phyloP scores from a whole-genome alignment of 83 land plant species.

The Diphasiastrum complanatum region DNA sequence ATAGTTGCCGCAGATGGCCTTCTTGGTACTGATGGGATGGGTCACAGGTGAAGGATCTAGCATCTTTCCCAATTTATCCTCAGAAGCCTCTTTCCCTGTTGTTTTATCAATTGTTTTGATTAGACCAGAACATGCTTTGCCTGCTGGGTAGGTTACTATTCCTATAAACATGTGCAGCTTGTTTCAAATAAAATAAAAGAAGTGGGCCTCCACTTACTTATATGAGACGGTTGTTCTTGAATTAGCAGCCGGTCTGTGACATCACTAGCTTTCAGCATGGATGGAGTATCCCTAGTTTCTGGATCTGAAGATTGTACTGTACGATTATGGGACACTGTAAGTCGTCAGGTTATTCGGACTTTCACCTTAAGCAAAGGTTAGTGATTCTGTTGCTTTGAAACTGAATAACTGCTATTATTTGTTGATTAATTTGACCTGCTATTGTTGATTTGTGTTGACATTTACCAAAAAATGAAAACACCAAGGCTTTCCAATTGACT shows the following conservation, averaged over 20 bases:
- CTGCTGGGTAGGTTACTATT: too few species aligned
- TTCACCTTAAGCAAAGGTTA: constrained; percentile 73
- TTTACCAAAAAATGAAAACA: too few species aligned
- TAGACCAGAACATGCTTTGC: too few species aligned
- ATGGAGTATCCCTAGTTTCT: constrained; percentile 64
- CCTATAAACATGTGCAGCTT: too few species aligned
- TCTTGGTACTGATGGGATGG: constrained; percentile 35
- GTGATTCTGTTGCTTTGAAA: background rate
- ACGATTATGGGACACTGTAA: constrained; percentile 66
- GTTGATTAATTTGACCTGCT: background rate
- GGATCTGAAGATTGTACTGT: constrained; percentile 87
- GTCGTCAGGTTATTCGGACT: constrained; percentile 46
- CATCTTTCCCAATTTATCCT: background rate
- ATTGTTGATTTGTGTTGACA: background rate
- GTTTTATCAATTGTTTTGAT: too few species aligned
- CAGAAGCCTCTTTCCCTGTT: too few species aligned
- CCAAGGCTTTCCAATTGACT: too few species aligned
- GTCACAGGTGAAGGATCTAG: constrained; percentile 39
- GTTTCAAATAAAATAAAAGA: too few species aligned
- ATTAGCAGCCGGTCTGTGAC: constrained; percentile 73
- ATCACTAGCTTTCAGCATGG: constrained; percentile 60
- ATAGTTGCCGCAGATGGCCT: constrained; percentile 28
- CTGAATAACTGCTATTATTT: background rate
- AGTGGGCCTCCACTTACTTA: background rate
- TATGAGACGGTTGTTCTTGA: constrained; percentile 11